Evolutionary conservation across 2,329 filamentous ascomycete genomes (phyloP), one percentile per base, ranked within the genome.

Genomic region (Botrytis hyacinthi): DNA sequence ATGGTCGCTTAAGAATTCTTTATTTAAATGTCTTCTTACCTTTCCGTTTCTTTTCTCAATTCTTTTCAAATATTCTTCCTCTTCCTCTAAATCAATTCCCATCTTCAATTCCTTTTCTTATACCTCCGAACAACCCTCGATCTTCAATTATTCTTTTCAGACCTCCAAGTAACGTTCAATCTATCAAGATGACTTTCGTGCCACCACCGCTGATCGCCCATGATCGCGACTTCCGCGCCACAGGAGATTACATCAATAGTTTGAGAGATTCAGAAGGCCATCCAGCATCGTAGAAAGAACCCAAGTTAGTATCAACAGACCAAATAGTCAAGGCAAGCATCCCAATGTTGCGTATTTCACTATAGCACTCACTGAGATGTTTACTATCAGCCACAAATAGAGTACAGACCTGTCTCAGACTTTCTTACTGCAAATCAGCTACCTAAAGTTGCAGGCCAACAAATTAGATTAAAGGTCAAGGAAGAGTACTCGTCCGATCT

Each of bases 91-190:
- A 16, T 16, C 26, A n/a, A 0, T 16, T n/a, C 3, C 4, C 0
- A 0, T 14, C 22, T n/a, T 5, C 1, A n/a, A 14, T 3, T 51
- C 22, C n/a, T n/a, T 4, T 12, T 51, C 22, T 26, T 51, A 14
- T 14, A 2, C 2, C 4, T 26, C 22, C 48, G 26, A 5, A 0
- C 0, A 0, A 48, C 9, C 12, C 22, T 48, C 26, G 4, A 6
- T 51, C 22, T 51, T n/a, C 0, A n/a, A 51, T n/a, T n/a, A 1
- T 6, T n/a, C 26, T 3, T 14, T 10, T 51, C 14, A 1, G 0
- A 1, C 10, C 26, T 51, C 10, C 46, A 51, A 4, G 4, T 1
- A 4, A 6, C 48, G 12, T 14, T 16, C 10, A 26, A 51, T 51
- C 48, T n/a, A 0, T n/a, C 2, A 14, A 51, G 1, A 51, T 51